Base-by-base conservation (phyloP, 345 rosid genomes). In the Gossypium ekmanianum region DNA sequence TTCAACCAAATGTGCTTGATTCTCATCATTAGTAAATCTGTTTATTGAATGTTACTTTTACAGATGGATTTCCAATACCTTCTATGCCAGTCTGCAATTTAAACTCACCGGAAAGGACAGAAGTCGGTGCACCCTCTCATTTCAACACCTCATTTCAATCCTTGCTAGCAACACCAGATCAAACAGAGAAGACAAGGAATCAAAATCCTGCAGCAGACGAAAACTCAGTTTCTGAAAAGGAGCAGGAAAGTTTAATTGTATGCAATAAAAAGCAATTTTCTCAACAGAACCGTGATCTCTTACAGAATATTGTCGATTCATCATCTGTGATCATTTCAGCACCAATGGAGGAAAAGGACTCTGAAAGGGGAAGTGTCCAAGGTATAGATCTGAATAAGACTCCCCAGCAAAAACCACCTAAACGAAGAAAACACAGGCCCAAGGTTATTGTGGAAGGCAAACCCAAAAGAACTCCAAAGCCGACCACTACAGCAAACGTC, bases 351-450 rank as follows among this genome's bases (percentile, higher is more conserved):
- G 81, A 77, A 71, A 84, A 72, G 76, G 88, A 84, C 43, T 59
- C 41, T 24, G 75, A 73, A 4, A 48, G 66, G 61, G 82, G 54
- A 74, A 68, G 66, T 75, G 79, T 71, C 20, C 82, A 62, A 79
- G 84, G 78, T 72, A 83, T 89, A 61, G 97, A 90, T 79, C 89
- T 90, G 68, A 92, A 94, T 77, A 73, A 78, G 80, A 90, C 91
- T 39, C 98, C 97, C 7, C 88, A 87, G 68, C 84, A 78, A 84
- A 87, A 87, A 81, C 78, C 81, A 55, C 84, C 89, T 24, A 92
- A 85, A 80, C 77, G 88, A 80, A 92, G 74, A 81, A 94, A 91
- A 84, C 89, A 88, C 86, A 87, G 93, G 87, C 97, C 98, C 2
- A 94, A 92, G 83, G 97, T 92, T 71, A 48, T 87, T 20, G 61